Evolutionary conservation across 805 yeast genomes (phyloP).

Genomic region (Starmerella bombicola): DNA sequence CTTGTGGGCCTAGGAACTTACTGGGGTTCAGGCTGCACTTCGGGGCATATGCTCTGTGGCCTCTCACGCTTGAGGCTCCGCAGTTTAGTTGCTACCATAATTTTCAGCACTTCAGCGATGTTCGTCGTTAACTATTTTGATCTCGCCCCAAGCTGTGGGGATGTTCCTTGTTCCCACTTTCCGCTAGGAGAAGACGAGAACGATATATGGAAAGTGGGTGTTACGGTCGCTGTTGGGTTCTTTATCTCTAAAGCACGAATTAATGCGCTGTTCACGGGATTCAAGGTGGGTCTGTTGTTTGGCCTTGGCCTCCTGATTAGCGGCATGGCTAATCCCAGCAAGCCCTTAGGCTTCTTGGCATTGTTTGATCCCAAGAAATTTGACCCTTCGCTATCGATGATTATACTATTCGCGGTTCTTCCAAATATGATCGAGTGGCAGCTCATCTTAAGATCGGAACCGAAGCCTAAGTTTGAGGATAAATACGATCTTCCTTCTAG

Average conservation of each 20-base stretch:
- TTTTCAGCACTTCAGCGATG: slow-evolving; percentile 32
- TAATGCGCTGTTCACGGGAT: slow-evolving; percentile 1
- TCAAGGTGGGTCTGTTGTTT: slow-evolving; percentile 29
- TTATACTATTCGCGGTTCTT: slow-evolving; percentile 34
- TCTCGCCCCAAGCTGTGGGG: slow-evolving; percentile 9
- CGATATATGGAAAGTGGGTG: not conserved
- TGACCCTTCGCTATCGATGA: slow-evolving; percentile 39
- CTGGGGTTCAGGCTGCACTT: slow-evolving; percentile 41
- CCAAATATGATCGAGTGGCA: slow-evolving; percentile 31
- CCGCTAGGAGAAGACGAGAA: not conserved
- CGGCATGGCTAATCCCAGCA: slow-evolving; percentile 37
- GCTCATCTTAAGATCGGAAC: not conserved
- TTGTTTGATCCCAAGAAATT: slow-evolving; percentile 30
- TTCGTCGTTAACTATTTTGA: slow-evolving; percentile 5
- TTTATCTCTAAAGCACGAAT: not conserved
- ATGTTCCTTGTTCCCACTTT: not conserved
- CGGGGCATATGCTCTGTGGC: slow-evolving; percentile 45
- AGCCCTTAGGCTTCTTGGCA: slow-evolving; percentile 38
- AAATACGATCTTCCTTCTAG: slow-evolving; percentile 20
- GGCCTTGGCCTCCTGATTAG: slow-evolving; percentile 38
- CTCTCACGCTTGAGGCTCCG: slow-evolving; percentile 36
- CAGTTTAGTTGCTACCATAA: slow-evolving; percentile 35
- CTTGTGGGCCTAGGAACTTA: slow-evolving; percentile 40
- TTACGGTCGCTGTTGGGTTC: not conserved
- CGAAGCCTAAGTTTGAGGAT: slow-evolving; percentile 9